Evolutionary conservation across 1,284 basidiomycete genomes (phyloP).

Genomic region (Quambalaria eucalypti): DNA sequence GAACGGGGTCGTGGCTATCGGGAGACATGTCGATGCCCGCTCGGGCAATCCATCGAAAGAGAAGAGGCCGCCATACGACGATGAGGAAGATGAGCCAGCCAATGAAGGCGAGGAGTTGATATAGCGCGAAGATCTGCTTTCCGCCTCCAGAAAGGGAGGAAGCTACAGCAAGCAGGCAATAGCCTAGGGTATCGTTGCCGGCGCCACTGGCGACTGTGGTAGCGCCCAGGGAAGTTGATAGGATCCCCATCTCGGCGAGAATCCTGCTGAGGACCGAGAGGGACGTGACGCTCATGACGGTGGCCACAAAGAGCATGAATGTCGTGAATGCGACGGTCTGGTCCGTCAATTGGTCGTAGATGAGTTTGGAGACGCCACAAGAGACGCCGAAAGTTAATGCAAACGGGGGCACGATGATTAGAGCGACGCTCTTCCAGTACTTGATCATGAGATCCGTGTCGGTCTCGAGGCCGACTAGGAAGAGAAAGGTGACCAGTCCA

Average conservation of each 20-base stretch:
- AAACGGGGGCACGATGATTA: constrained; percentile 31
- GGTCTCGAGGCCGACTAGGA: constrained; percentile 32
- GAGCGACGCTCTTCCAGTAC: constrained; percentile 5
- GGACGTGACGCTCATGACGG: constrained; percentile 32
- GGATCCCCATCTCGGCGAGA: constrained; percentile 29
- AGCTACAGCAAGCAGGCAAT: constrained; percentile 23
- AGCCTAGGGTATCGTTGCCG: constrained; percentile 29
- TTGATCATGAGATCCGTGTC: constrained; percentile 26
- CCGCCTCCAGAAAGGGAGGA: constrained; percentile 18
- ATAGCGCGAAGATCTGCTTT: constrained; percentile 22
- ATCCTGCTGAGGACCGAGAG: constrained; percentile 23
- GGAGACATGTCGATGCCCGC: constrained; percentile 19
- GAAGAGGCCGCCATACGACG: constrained; percentile 20
- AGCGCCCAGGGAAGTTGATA: constrained; percentile 24
- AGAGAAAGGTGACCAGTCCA: constrained; percentile 25
- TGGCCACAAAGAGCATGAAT: constrained; percentile 34
- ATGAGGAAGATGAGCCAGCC: constrained; percentile 19
- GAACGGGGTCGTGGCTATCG: constrained; percentile 16
- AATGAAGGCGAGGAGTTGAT: constrained; percentile 21
- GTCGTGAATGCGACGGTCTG: constrained; percentile 24
- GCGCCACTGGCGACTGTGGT: constrained; percentile 29
- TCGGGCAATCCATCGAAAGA: constrained; percentile 15
- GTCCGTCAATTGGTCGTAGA: constrained; percentile 21
- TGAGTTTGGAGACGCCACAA: constrained; percentile 23
- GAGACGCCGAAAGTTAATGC: constrained; percentile 31